Percentiles rank a stretch among this genome's conserved stretches.
Evolutionary conservation across 2,329 filamentous ascomycete genomes (phyloP).

Genomic region (Fusarium mundagurra): DNA sequence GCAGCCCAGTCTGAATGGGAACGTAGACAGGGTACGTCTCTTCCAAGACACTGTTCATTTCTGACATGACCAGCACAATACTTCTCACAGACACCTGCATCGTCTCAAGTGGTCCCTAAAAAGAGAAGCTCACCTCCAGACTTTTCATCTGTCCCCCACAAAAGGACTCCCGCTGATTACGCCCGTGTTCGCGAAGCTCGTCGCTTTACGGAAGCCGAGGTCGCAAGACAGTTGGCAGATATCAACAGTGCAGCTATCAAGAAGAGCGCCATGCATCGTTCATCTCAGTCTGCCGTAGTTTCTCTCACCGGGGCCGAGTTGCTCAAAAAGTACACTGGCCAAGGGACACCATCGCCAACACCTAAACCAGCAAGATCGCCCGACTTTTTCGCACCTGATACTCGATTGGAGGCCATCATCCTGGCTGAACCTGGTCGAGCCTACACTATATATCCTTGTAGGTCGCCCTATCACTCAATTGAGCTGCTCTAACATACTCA

Average conservation of each 20-base stretch:
- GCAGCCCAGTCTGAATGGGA: conserved; percentile 47
- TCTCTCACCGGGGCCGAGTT: conserved; percentile 25
- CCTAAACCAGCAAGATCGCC: neutral
- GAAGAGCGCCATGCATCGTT: conserved; percentile 8
- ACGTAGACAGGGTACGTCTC: conserved; percentile 12
- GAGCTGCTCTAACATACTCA: conserved; percentile 14
- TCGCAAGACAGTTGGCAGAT: conserved; percentile 14
- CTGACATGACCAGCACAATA: conserved; percentile 17
- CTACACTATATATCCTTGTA: conserved; percentile 33
- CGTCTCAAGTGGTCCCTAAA: neutral
- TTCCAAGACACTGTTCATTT: neutral
- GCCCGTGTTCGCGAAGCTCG: neutral
- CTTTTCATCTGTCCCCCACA: neutral
- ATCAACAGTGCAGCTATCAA: conserved; percentile 2
- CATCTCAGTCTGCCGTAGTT: conserved; percentile 1
- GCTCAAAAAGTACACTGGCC: conserved; percentile 17
- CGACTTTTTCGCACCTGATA: neutral
- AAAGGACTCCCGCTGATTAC: conserved; percentile 8
- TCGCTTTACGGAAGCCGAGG: conserved; percentile 37
- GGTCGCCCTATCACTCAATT: neutral
- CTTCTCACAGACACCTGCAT: neutral
- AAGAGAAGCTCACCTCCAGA: conserved; percentile 26
- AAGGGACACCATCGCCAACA: conserved; percentile 6
- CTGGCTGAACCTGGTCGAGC: conserved; percentile 26
- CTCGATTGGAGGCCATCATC: conserved; percentile 17